Conservation (phyloP, 306 rosid species). For the Comarum palustre region DNA sequence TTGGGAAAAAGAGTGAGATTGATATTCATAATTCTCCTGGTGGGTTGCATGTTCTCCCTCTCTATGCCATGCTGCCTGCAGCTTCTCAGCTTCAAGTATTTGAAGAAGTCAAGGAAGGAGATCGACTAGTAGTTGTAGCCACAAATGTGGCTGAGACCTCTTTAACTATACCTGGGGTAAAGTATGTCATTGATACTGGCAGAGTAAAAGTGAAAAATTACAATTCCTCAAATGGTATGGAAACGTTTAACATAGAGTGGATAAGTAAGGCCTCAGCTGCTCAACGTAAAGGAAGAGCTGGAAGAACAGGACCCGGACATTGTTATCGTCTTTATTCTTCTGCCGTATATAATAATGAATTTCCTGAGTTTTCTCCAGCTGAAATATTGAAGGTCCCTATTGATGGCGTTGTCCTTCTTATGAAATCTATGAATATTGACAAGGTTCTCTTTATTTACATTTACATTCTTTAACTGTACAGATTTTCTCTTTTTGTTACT, state of each 20-base stretch:
- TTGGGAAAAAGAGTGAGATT: slow-evolving; percentile 28
- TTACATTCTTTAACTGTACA: neutral
- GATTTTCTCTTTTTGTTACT: neutral
- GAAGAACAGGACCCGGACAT: slow-evolving; percentile 93
- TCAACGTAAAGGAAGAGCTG: slow-evolving; percentile 88
- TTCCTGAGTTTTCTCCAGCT: slow-evolving; percentile 67
- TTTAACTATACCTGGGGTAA: slow-evolving; percentile 84
- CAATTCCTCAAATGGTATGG: slow-evolving; percentile 75
- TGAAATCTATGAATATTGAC: slow-evolving; percentile 81
- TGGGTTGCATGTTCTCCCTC: slow-evolving; percentile 69
- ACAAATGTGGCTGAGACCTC: slow-evolving; percentile 99
- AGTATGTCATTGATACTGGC: slow-evolving; percentile 89
- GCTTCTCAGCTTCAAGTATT: slow-evolving; percentile 75
- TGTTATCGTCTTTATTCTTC: slow-evolving; percentile 90
- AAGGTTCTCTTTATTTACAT: slow-evolving; percentile 35
- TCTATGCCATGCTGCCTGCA: slow-evolving; percentile 89
- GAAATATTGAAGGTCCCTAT: slow-evolving; percentile 82
- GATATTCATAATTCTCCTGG: slow-evolving; percentile 38
- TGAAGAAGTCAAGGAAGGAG: slow-evolving; percentile 67
- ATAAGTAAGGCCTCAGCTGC: slow-evolving; percentile 95
- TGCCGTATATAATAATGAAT: slow-evolving; percentile 62
- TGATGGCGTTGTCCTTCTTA: slow-evolving; percentile 74
- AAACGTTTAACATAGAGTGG: slow-evolving; percentile 73
- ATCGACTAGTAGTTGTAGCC: slow-evolving; percentile 81
- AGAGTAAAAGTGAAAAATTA: slow-evolving; percentile 83